These are phyloP conservation scores for Ogataea hybrid DNA, from an alignment of 1,139 yeast genomes.

Conservation along the genomic window DNA sequence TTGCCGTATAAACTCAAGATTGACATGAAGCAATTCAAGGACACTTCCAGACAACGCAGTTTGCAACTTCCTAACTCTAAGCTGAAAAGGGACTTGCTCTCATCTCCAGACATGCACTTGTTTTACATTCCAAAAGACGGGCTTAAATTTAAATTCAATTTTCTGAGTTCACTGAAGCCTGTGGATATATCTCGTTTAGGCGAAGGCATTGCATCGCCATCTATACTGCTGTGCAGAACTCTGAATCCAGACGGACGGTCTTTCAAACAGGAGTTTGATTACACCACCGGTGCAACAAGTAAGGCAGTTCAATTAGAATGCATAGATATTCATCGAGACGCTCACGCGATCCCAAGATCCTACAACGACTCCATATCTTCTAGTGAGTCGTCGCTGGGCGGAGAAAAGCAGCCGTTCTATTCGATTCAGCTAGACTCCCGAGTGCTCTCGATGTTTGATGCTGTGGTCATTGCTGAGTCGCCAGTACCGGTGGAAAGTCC, in stretches of 20 bases:
- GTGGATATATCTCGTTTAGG: slow-evolving; percentile 23
- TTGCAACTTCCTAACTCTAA: slow-evolving; percentile 26
- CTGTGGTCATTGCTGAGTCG: slow-evolving; percentile 44
- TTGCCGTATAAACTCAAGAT: slow-evolving; percentile 32
- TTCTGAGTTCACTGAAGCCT: slow-evolving; percentile 30
- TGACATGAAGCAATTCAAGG: slow-evolving; percentile 33
- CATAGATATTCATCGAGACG: slow-evolving; percentile 38
- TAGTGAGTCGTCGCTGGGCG: slow-evolving; percentile 53
- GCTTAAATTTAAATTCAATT: slow-evolving; percentile 27
- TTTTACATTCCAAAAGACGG: slow-evolving; percentile 33
- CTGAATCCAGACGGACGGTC: slow-evolving; percentile 11
- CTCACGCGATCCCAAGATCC: slow-evolving; percentile 48
- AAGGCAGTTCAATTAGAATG: slow-evolving; percentile 41
- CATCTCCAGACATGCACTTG: slow-evolving; percentile 31
- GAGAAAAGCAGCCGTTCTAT: slow-evolving; percentile 44
- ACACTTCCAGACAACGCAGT: slow-evolving; percentile 30
- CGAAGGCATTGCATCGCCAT: slow-evolving; percentile 21
- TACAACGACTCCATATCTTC: slow-evolving; percentile 32
- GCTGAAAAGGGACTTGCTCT: slow-evolving; percentile 18
- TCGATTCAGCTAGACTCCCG: slow-evolving; percentile 41
- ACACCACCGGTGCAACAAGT: slow-evolving; percentile 30
- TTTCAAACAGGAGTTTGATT: slow-evolving; percentile 28
- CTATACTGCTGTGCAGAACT: slow-evolving; percentile 30
- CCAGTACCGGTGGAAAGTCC: slow-evolving; percentile 29
- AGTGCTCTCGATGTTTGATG: slow-evolving; percentile 42